Base-by-base conservation (phyloP, 257 asterid species). In the Jacaranda mimosifolia region DNA sequence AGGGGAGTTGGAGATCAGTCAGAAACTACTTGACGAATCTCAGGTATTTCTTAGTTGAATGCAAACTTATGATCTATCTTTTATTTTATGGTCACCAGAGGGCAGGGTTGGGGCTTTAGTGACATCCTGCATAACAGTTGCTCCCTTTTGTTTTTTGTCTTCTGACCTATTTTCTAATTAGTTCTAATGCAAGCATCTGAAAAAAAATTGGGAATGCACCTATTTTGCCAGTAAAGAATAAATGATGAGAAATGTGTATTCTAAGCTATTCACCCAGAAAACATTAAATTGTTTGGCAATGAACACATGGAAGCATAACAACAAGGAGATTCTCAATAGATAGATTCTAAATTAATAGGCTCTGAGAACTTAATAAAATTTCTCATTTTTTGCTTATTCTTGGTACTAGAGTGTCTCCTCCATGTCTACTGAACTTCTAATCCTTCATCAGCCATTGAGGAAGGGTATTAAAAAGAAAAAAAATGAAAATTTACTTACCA, bases 21-120 rank as follows among this genome's bases (percentile, higher is more conserved):
- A 77, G 68, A 91, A 93, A 87, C 92, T 96, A 73, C 96, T 93
- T 45, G 97, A 91, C 69, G 98, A 96, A 87, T 93, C 99, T 79
- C 99, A 93, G 99, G 99, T 96, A 91, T 68, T 73, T 42, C 83
- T 36, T 13, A 66, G 52, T 77, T 68, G 15, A 43, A 58, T 66
- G 15, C 48, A 66, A 36, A 55, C 56, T 51, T 48, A 64, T 57
- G 10, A 38, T 65, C 73, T 42, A 40, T 71, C 39, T 19, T 71
- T 83, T 43, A 19, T 68, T 39, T 32, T 57, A 21, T 45, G 17
- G 49, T 38, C 35, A 18, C 46, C 42, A 7, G 77, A 13, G 13
- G 40, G 42, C 12, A 42, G 40, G 56, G 70, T 18, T 14, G 42
- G 32, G 59, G 55, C 8, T 63, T 65, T 38, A 18, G 72, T 39